Evolutionary conservation across 306 rosid species (phyloP).

Genomic region (Cicer chorassanicum): DNA sequence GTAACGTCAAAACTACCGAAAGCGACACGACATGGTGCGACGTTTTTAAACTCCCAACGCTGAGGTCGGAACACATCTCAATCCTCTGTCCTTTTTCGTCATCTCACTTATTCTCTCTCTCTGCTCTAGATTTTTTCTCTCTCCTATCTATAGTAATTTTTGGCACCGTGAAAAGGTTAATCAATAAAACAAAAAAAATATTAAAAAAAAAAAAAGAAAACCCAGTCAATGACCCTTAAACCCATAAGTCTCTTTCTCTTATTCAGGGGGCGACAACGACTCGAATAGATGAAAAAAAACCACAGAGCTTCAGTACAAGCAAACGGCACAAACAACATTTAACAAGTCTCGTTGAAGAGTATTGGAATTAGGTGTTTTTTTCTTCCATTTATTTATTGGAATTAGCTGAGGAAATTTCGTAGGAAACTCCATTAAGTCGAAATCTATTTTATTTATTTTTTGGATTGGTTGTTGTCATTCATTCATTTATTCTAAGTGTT

Average conservation of each 20-base stretch:
- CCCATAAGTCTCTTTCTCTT: slow-evolving; percentile 38
- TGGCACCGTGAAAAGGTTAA: not conserved
- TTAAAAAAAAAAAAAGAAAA: not conserved
- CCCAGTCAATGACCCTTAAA: not conserved
- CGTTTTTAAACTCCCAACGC: slow-evolving; percentile 51
- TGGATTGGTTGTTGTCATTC: not conserved
- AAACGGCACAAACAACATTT: not conserved
- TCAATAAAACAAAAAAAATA: not conserved
- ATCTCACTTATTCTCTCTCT: not conserved
- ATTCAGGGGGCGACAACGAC: slow-evolving; percentile 9
- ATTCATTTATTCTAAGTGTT: slow-evolving; percentile 12
- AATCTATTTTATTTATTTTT: not conserved
- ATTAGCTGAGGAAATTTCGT: slow-evolving; percentile 19
- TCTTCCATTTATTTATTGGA: not conserved
- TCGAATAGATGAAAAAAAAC: not conserved
- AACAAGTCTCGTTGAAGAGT: slow-evolving; percentile 11
- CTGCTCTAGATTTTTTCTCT: not conserved
- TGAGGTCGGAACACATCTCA: slow-evolving; percentile 37
- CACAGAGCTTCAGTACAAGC: not conserved
- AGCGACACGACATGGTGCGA: slow-evolving; percentile 38
- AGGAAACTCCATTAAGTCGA: not conserved
- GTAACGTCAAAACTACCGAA: slow-evolving; percentile 19
- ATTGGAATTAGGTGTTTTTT: slow-evolving; percentile 19
- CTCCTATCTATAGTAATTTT: slow-evolving; percentile 2
- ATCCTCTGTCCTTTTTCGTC: slow-evolving; percentile 50